Evolutionary conservation across 345 rosid species (phyloP).

Genomic region (Corchorus capsularis): DNA sequence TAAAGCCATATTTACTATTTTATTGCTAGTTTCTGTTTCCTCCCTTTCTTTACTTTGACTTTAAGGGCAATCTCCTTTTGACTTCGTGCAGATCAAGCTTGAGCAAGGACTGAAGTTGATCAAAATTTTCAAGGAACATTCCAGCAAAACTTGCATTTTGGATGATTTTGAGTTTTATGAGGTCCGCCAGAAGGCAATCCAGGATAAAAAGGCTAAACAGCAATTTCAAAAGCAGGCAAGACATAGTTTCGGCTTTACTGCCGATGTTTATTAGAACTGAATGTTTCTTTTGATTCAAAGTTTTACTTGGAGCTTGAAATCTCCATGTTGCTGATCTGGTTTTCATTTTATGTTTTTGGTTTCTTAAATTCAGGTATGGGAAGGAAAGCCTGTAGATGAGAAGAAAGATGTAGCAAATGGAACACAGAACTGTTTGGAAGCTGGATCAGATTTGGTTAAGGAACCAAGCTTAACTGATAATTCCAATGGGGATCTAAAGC

Average conservation of each 20-base stretch:
- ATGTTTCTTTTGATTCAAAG: background rate
- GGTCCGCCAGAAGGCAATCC: slow-evolving; percentile 70
- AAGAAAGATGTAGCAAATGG: slow-evolving; percentile 34
- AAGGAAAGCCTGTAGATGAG: slow-evolving; percentile 18
- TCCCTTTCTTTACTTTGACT: no score
- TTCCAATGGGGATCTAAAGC: slow-evolving; percentile 32
- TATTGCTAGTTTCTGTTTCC: background rate
- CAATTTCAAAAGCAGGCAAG: slow-evolving; percentile 66
- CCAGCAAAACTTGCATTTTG: slow-evolving; percentile 74
- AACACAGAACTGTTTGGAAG: slow-evolving; percentile 23
- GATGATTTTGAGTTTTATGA: slow-evolving; percentile 92
- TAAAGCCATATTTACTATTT: background rate
- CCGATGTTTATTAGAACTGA: background rate
- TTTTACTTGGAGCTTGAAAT: background rate
- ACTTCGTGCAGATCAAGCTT: slow-evolving; percentile 53
- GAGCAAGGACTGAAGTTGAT: slow-evolving; percentile 77
- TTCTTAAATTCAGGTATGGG: slow-evolving; percentile 32
- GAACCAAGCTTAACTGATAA: slow-evolving; percentile 33
- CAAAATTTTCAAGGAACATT: slow-evolving; percentile 81
- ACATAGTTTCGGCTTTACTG: background rate
- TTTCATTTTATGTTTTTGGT: background rate
- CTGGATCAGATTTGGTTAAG: slow-evolving; percentile 30
- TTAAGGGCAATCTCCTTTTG: background rate
- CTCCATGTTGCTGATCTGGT: background rate
- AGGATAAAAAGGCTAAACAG: slow-evolving; percentile 84